Conservation (phyloP, 139 green algal genomes). For the Tetraselmis chui region DNA sequence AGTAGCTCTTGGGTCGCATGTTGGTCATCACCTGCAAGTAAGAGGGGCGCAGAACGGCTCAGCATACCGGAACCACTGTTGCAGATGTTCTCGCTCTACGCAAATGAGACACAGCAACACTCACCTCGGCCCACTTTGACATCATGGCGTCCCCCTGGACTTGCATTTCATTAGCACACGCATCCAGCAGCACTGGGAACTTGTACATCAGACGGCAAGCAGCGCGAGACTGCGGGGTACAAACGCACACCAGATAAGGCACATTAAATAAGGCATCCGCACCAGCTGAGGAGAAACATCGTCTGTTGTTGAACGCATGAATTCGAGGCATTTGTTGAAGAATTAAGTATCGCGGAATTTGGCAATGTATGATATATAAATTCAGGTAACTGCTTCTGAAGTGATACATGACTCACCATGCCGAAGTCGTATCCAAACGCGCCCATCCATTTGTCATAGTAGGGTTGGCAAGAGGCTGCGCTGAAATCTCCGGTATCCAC, state of each 20-base stretch:
- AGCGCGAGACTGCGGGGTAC: constrained; percentile 38
- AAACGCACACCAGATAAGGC: not conserved
- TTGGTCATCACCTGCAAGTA: constrained; percentile 67
- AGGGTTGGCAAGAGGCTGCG: constrained; percentile 41
- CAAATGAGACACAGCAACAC: too few relatives aligned
- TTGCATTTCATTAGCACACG: constrained; percentile 76
- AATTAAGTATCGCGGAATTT: too few relatives aligned
- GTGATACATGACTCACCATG: constrained; percentile 26
- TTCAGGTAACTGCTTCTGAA: too few relatives aligned
- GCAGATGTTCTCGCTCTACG: too few relatives aligned
- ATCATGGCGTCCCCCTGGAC: constrained; percentile 74
- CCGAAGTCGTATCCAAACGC: constrained; percentile 81
- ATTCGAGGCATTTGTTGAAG: too few relatives aligned
- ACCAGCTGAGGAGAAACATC: constrained; percentile 46
- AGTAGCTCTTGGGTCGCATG: constrained; percentile 90
- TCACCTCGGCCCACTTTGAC: constrained; percentile 78
- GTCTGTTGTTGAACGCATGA: too few relatives aligned
- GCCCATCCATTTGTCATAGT: constrained; percentile 31
- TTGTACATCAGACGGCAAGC: constrained; percentile 43
- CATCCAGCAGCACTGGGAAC: constrained; percentile 75
- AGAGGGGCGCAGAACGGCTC: too few relatives aligned
- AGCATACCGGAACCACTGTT: too few relatives aligned
- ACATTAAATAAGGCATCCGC: not conserved
- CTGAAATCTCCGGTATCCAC: constrained; percentile 64
- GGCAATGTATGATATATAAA: too few relatives aligned